Evolutionary conservation across 1,284 basidiomycete genomes (phyloP).

Genomic region (Cutaneotrichosporon sp.): DNA sequence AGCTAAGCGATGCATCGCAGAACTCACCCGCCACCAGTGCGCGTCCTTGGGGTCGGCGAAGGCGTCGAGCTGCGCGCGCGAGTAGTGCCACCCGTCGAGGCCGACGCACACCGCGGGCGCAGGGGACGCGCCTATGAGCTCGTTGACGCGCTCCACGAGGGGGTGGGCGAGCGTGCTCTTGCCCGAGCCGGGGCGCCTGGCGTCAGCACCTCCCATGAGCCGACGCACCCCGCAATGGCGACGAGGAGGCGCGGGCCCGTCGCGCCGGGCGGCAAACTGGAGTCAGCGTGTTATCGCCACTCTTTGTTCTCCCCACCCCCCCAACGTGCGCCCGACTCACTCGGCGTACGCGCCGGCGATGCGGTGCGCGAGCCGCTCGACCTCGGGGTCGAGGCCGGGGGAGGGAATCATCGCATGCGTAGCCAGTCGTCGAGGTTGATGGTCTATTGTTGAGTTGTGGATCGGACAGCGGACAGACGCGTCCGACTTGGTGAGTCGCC

Average conservation of each 20-base stretch:
- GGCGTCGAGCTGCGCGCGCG: slow-evolving; percentile 50
- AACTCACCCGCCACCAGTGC: slow-evolving; percentile 62
- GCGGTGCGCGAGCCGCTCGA: slow-evolving; percentile 23
- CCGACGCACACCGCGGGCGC: slow-evolving; percentile 50
- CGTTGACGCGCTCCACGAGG: slow-evolving; percentile 50
- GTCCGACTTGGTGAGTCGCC: neutral
- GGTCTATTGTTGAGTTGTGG: neutral
- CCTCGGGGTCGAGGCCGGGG: slow-evolving; percentile 6
- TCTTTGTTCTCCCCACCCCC: neutral
- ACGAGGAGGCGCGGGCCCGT: slow-evolving; percentile 63
- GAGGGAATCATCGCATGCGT: neutral
- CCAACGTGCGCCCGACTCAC: slow-evolving; percentile 5
- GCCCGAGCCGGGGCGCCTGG: slow-evolving; percentile 55
- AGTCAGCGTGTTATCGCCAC: slow-evolving; percentile 7
- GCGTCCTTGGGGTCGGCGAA: slow-evolving; percentile 65
- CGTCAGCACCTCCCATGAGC: neutral
- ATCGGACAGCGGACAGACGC: neutral
- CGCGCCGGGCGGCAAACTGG: slow-evolving; percentile 55
- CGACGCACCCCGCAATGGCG: slow-evolving; percentile 52
- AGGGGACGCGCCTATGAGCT: slow-evolving; percentile 24
- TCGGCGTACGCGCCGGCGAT: slow-evolving; percentile 17
- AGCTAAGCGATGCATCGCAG: neutral
- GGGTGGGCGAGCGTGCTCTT: slow-evolving; percentile 57
- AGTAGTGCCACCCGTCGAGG: slow-evolving; percentile 59
- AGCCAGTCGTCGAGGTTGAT: no score